Conservation (phyloP, 306 rosid genomes). For the Prunus dulcis region DNA sequence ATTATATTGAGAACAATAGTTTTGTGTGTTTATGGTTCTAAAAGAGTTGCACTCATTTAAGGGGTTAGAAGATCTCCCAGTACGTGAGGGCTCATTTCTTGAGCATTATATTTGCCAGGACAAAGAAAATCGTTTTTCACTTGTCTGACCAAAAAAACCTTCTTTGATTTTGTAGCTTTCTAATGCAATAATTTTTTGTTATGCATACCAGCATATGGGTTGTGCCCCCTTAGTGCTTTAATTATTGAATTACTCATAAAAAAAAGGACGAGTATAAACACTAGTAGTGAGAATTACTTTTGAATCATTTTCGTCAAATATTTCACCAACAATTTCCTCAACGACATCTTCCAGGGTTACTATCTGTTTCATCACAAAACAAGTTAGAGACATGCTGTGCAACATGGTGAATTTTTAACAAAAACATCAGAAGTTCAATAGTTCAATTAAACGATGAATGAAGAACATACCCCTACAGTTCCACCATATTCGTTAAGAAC, state of each 20-base stretch:
- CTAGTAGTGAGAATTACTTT: conserved; percentile 50
- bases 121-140: background rate
- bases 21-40: background rate
- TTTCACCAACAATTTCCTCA: conserved; percentile 99
- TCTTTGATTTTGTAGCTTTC: background rate
- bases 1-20: background rate
- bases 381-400: background rate
- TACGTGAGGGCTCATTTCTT: background rate
- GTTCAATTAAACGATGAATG: background rate
- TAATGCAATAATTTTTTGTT: background rate
- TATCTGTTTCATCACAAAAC: conserved; percentile 45
- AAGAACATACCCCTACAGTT: conserved; percentile 86
- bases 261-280: background rate
- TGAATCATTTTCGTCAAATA: conserved; percentile 96
- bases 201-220: background rate
- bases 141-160: background rate
- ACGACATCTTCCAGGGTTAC: conserved; percentile 95
- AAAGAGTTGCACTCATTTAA: background rate
- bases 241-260: background rate
- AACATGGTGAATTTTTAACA: background rate
- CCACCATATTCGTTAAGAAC: conserved; percentile 99
- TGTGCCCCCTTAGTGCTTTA: background rate
- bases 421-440: background rate
- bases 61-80: background rate
- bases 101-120: background rate